Percentiles rank a stretch among this genome's conserved stretches.
Evolutionary conservation across 2,329 filamentous ascomycete genomes (phyloP).

Genomic region (Colletotrichum spinosum): DNA sequence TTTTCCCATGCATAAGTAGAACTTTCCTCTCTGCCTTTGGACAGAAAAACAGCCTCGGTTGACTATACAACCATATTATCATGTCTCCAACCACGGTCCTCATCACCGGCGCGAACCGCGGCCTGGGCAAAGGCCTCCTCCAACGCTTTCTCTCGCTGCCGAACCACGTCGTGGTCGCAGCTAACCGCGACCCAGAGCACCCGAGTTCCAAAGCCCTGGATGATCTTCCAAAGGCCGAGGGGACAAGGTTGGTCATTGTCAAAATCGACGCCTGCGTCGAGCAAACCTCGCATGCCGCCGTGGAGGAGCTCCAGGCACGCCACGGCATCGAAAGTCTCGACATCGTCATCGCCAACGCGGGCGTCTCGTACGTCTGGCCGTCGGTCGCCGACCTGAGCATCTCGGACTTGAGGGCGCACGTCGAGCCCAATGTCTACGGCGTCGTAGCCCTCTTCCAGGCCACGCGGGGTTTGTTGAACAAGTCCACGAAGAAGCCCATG

Average conservation of each 20-base stretch:
- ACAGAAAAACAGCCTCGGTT: not conserved
- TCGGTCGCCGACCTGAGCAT: conserved; percentile 47
- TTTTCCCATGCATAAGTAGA: not conserved
- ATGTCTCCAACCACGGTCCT: conserved; percentile 37
- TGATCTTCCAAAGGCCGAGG: conserved; percentile 49
- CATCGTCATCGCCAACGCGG: conserved; percentile 65
- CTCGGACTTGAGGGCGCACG: conserved; percentile 50
- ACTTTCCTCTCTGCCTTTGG: not conserved
- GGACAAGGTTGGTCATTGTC: conserved; percentile 53
- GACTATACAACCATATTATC: not conserved
- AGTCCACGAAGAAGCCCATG: not conserved
- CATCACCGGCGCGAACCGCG: conserved; percentile 53
- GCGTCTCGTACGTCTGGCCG: conserved; percentile 49
- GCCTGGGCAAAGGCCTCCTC: conserved; percentile 50
- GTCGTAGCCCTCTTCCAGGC: conserved; percentile 40
- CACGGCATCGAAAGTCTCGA: conserved; percentile 57
- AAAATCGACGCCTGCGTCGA: conserved; percentile 53
- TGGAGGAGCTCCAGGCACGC: conserved; percentile 43
- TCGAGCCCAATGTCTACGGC: conserved; percentile 51
- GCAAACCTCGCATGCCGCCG: conserved; percentile 48
- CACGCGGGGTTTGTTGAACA: conserved; percentile 42
- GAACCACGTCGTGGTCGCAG: conserved; percentile 64
- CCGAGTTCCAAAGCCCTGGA: conserved; percentile 45
- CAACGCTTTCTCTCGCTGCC: conserved; percentile 58
- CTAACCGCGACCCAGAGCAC: conserved; percentile 48